A percentile compares a stretch with the other conserved stretches of the same genome.
Conservation (phyloP, 2,329 filamentous ascomycete genomes). For the Beauveria rudraprayagi region DNA sequence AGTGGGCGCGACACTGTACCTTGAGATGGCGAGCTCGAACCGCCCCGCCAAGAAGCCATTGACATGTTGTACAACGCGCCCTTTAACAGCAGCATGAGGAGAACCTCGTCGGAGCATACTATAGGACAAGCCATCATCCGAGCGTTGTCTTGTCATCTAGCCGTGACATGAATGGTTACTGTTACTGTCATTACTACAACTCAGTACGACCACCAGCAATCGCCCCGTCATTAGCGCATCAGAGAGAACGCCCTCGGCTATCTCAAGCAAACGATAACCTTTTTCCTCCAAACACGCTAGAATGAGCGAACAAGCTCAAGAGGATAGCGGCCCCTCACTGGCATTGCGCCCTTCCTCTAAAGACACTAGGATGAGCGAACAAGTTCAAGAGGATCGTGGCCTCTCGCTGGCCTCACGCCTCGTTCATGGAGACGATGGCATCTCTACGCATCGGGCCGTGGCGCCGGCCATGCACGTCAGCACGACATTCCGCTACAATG, state of each 20-base stretch:
- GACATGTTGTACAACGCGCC: background rate
- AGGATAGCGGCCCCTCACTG: slow-evolving; percentile 30
- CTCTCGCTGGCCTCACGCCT: slow-evolving; percentile 57
- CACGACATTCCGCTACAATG: slow-evolving; percentile 79
- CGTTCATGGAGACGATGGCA: slow-evolving; percentile 74
- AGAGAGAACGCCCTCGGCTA: too few species aligned
- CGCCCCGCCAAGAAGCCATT: background rate
- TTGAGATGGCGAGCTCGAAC: background rate
- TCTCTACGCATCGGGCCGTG: slow-evolving; percentile 69
- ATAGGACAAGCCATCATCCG: background rate
- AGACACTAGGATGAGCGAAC: slow-evolving; percentile 25
- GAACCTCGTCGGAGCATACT: background rate
- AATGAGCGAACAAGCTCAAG: background rate
- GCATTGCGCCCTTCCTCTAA: slow-evolving; percentile 66
- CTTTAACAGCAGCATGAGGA: background rate
- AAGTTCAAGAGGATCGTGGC: background rate
- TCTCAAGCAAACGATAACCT: background rate
- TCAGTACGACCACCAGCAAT: background rate
- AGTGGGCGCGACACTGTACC: background rate
- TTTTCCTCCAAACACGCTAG: background rate
- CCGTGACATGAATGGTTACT: background rate
- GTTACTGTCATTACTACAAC: background rate
- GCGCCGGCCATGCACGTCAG: slow-evolving; percentile 85
- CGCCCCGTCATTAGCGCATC: background rate
- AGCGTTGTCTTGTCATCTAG: background rate